A percentile compares a stretch with the other conserved stretches of the same genome.
These are phyloP conservation scores for Podospora anserina DNA, from an alignment of 495 filamentous ascomycete species.

Conservation along the genomic window DNA sequence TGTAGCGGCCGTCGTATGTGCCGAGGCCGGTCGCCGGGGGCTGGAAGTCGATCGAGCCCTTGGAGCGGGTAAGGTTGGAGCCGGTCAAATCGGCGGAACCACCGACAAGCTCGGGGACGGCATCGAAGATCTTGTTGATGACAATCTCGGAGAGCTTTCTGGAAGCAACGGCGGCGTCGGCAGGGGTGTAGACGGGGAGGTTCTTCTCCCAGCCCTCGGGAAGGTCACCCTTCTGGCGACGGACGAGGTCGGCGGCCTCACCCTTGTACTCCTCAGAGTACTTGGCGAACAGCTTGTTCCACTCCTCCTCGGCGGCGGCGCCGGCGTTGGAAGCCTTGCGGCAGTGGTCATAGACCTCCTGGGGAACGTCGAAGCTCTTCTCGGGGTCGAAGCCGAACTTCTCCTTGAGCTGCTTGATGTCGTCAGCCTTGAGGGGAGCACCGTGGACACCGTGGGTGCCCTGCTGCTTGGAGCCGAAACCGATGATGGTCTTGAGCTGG, in stretches of 20 bases:
- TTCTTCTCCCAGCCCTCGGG: conserved; percentile 96
- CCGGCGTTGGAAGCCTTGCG: conserved; percentile 74
- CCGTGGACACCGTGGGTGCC: conserved; percentile 96
- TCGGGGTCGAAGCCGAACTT: conserved; percentile 96
- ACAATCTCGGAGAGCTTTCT: conserved; percentile 95
- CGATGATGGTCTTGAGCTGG: conserved; percentile 96
- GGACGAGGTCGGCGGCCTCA: conserved; percentile 73
- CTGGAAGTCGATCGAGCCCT: conserved; percentile 96
- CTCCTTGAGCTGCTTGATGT: conserved; percentile 84
- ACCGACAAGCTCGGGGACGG: conserved; percentile 85
- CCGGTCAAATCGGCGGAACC: conserved; percentile 97
- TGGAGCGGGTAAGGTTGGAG: conserved; percentile 98
- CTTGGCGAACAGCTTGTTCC: conserved; percentile 88
- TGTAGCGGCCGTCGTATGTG: conserved; percentile 85
- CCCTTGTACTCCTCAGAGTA: conserved; percentile 73
- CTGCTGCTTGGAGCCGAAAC: conserved; percentile 89
- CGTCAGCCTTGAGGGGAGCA: conserved; percentile 88
- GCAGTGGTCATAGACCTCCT: conserved; percentile 92
- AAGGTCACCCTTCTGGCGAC: conserved; percentile 78
- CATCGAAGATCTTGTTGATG: conserved; percentile 79
- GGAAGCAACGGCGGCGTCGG: conserved; percentile 80
- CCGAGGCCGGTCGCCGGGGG: conserved; percentile 80
- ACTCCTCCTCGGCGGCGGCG: conserved; percentile 88
- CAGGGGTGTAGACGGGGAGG: conserved; percentile 87
- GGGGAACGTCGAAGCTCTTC: conserved; percentile 88